Evolutionary conservation across 1,139 yeast genomes (phyloP).

Genomic region (Saccharomyces hybrid): DNA sequence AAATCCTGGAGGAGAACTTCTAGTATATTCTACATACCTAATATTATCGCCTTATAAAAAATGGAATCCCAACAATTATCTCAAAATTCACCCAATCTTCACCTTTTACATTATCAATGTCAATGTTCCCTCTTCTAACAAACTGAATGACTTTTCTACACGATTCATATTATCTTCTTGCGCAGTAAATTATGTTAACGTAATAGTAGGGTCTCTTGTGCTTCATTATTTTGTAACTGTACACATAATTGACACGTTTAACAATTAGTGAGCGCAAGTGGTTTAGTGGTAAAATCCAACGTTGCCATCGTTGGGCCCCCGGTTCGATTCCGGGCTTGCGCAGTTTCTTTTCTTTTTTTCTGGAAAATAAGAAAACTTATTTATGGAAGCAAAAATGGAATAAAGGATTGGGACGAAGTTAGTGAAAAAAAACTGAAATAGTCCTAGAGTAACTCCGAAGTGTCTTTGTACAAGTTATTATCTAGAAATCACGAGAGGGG

Average conservation of each 20-base stretch:
- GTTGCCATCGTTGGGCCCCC: slow-evolving; percentile 8
- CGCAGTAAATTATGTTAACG: neutral
- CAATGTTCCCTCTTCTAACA: neutral
- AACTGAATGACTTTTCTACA: neutral
- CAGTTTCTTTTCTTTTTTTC: neutral
- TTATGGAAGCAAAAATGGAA: neutral
- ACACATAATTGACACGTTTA: too few relatives aligned
- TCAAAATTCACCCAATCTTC: too few relatives aligned
- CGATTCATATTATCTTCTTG: too few relatives aligned
- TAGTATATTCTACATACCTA: too few relatives aligned
- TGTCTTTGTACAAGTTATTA: too few relatives aligned
- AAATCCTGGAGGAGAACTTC: too few relatives aligned
- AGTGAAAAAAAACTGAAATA: neutral
- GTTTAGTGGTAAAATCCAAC: slow-evolving; percentile 7
- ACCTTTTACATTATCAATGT: too few relatives aligned
- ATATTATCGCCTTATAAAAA: too few relatives aligned
- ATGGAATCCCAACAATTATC: too few relatives aligned
- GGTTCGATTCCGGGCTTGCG: slow-evolving; percentile 8
- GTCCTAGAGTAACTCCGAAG: neutral
- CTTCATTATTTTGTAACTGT: too few relatives aligned
- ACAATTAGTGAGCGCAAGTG: slow-evolving; percentile 3
- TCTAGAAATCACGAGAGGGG: neutral
- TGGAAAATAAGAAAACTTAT: neutral
- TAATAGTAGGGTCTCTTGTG: neutral
- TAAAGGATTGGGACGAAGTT: neutral